Conservation (phyloP, 1,284 basidiomycete species). For the Sphaerobolus stellatus region DNA sequence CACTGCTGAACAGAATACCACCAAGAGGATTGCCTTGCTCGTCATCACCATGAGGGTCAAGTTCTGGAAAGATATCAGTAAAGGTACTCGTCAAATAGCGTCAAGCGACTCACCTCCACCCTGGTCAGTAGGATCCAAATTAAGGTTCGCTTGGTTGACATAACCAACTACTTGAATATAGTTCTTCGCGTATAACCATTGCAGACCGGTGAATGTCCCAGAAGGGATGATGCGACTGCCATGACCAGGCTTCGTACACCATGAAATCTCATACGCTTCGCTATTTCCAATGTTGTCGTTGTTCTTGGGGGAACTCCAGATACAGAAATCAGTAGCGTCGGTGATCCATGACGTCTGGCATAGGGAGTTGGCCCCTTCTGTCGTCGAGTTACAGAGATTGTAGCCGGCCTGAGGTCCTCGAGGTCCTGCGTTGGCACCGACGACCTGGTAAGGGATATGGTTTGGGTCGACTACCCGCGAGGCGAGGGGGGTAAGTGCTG, state of each 20-base stretch:
- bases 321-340: constrained; percentile 1
- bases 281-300: constrained; percentile 1
- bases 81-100: not conserved
- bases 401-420: constrained; percentile 21
- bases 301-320: not conserved
- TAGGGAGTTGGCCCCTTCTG: constrained; percentile 25
- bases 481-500: not conserved
- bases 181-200: constrained; percentile 22
- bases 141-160: constrained; percentile 31
- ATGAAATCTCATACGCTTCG: constrained; percentile 3
- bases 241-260: constrained; percentile 20
- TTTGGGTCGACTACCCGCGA: not conserved
- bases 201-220: constrained; percentile 3
- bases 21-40: constrained; percentile 39
- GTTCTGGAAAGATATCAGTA: constrained; percentile 13
- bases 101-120: constrained; percentile 23
- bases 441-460: constrained; percentile 18
- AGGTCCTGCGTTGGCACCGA: constrained; percentile 21
- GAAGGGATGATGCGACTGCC: constrained; percentile 27
- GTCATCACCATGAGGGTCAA: constrained; percentile 26
- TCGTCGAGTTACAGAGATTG: constrained; percentile 33
- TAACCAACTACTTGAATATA: constrained; percentile 36
- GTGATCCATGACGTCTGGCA: constrained; percentile 27
- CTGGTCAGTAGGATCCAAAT: constrained; percentile 28
- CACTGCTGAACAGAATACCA: constrained; percentile 39